Percentiles rank a stretch among this genome's conserved stretches.
Evolutionary conservation across 192 early-diverging fungal genomes (phyloP).

Genomic region (Phlyctochytrium arcticum): DNA sequence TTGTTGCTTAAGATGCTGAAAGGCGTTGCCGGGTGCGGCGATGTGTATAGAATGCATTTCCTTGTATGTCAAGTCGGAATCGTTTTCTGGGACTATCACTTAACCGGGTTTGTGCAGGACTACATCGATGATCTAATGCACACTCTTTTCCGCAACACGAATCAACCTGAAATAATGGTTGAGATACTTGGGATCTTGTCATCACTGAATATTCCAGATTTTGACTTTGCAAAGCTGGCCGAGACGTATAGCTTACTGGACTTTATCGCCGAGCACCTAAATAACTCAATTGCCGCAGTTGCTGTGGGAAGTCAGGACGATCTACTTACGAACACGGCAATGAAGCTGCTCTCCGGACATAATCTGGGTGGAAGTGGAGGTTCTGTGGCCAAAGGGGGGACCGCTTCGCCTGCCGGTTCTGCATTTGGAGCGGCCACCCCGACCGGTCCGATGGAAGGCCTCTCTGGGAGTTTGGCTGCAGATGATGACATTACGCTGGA

Average conservation of each 20-base stretch:
- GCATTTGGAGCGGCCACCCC: too few relatives aligned
- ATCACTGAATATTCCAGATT: conserved; percentile 43
- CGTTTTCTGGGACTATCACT: background rate
- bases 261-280: conserved; percentile 28
- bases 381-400: background rate
- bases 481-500: conserved; percentile 54
- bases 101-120: conserved; percentile 28
- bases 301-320: background rate
- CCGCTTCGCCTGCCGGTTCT: too few relatives aligned
- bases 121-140: conserved; percentile 54
- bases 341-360: background rate
- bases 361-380: background rate
- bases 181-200: conserved; percentile 49
- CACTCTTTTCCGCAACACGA: conserved; percentile 31
- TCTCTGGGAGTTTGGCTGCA: conserved; percentile 13
- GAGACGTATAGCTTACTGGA: conserved; percentile 42
- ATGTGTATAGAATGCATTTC: conserved; percentile 37
- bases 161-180: conserved; percentile 38
- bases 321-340: too few relatives aligned
- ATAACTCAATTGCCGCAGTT: conserved; percentile 5
- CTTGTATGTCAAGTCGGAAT: conserved; percentile 24
- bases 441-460: conserved; percentile 21
- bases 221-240: conserved; percentile 52
- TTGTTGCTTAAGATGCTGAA: conserved; percentile 54
- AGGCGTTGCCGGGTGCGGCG: conserved; percentile 37